Conservation (phyloP, 2,329 filamentous ascomycete species). For the Fusarium succisae region DNA sequence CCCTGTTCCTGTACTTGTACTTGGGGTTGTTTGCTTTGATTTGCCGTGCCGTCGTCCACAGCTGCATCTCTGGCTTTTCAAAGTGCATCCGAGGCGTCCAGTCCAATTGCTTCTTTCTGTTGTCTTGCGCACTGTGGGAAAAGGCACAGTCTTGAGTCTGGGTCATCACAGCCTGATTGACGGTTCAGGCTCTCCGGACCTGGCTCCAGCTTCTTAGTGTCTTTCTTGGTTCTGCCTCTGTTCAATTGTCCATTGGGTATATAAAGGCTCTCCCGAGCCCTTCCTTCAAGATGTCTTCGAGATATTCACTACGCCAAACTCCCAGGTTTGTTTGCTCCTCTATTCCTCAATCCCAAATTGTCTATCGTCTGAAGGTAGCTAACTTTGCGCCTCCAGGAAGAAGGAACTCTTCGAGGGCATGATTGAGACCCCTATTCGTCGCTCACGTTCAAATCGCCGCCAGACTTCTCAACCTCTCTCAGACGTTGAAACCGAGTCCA, state of each 20-base stretch:
- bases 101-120: constrained; percentile 20
- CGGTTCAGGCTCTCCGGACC: background rate
- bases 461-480: constrained; percentile 59
- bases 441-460: constrained; percentile 59
- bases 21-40: constrained; percentile 2
- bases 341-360: background rate
- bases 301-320: constrained; percentile 52
- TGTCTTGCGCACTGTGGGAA: constrained; percentile 21
- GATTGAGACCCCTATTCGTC: constrained; percentile 64
- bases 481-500: constrained; percentile 62
- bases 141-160: constrained; percentile 2
- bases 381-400: constrained; percentile 55
- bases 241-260: constrained; percentile 11
- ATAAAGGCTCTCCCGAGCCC: constrained; percentile 35
- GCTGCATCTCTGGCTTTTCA: constrained; percentile 15
- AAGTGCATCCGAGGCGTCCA: constrained; percentile 12
- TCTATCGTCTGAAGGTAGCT: background rate
- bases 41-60: background rate
- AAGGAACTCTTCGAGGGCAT: constrained; percentile 70
- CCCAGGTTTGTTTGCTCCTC: constrained; percentile 46
- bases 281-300: constrained; percentile 47
- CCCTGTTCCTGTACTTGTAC: background rate
- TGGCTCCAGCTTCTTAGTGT: constrained; percentile 1
- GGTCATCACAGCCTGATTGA: constrained; percentile 16
- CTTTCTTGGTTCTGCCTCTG: background rate